Evolutionary conservation across 192 early-diverging fungal species (phyloP), one percentile per base, ranked within the genome.

Genomic region (Dissophora globulifera): DNA sequence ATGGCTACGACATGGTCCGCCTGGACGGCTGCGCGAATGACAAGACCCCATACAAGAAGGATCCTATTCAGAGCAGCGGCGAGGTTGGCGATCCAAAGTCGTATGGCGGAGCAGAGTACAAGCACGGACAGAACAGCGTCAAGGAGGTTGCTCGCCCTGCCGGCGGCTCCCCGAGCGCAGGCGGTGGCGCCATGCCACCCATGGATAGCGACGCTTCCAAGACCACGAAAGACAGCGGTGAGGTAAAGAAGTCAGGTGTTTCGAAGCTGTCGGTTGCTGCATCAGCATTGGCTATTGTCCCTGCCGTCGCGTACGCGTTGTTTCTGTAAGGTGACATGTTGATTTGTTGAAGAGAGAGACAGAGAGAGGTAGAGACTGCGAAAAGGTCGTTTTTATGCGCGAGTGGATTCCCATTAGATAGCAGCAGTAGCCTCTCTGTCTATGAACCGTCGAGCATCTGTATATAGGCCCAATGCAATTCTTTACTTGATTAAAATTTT

Each of bases 1-100:
- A 78, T 25, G 81, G 83, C 3, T 85, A 85, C 31, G 82, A 80
- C 42, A 85, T 85, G 83, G 83, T 85, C 9, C 69, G 83, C 29
- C 38, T 85, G 41, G 83, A 85, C 55, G 83, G 83, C n/a, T 85
- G 83, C 58, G 52, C 70, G 19, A 78, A 81, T 19, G 83, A 85
- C 61, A 85, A 82, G 29, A 53, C 66, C 4, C 83, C 83, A 16
- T 85, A 85, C 56, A 82, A 82, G 62, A 64, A 82, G 32, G 47
- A 80, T 30, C 64, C 62, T 55, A 58, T 61, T 51, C 23, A 57
- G 49, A 29, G 69, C 43, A 33, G 81, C 50, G 53, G 72, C 22
- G 76, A 55, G 13, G 68, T 82, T 1, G 47, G 62, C 25, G 83
- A 85, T 27, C 68, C 71, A 16, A 65, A 72, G 58, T 81, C 81